Conservation (phyloP, 129 eudicot genomes). For the Saposhnikovia divaricata region DNA sequence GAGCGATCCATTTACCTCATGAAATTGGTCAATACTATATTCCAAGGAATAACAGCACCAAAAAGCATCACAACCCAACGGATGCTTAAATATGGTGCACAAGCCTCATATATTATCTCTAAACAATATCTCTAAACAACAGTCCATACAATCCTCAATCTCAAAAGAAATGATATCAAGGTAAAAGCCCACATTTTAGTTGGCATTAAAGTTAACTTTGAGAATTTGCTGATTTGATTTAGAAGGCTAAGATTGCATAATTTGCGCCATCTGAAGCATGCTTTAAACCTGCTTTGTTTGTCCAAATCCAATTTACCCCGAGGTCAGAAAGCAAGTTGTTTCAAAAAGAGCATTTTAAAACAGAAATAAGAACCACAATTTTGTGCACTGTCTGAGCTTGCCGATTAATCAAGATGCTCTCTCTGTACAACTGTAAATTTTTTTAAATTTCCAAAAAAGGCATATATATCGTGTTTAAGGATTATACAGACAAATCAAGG, state of each 20-base stretch:
- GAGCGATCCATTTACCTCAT: too few species aligned
- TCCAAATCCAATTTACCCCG: not conserved
- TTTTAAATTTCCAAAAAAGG: not conserved
- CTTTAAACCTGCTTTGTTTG: not conserved
- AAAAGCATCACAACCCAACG: too few species aligned
- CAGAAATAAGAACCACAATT: not conserved
- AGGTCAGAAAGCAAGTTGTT: not conserved
- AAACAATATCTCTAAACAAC: too few species aligned
- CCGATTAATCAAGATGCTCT: not conserved
- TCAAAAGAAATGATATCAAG: not conserved
- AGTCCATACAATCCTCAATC: not conserved
- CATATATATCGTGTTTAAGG: not conserved
- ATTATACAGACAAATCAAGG: not conserved
- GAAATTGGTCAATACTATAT: too few species aligned
- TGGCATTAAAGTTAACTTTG: too few species aligned
- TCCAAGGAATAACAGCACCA: too few species aligned
- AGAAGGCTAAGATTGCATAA: not conserved
- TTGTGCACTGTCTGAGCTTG: not conserved
- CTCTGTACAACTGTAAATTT: not conserved
- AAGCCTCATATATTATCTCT: not conserved
- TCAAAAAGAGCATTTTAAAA: not conserved
- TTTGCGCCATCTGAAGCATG: not conserved
- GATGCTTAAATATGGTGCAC: too few species aligned
- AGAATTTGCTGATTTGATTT: too few species aligned
- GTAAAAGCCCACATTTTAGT: not conserved